Conservation (phyloP, 495 filamentous ascomycete genomes). For the Neurospora tetraspora region DNA sequence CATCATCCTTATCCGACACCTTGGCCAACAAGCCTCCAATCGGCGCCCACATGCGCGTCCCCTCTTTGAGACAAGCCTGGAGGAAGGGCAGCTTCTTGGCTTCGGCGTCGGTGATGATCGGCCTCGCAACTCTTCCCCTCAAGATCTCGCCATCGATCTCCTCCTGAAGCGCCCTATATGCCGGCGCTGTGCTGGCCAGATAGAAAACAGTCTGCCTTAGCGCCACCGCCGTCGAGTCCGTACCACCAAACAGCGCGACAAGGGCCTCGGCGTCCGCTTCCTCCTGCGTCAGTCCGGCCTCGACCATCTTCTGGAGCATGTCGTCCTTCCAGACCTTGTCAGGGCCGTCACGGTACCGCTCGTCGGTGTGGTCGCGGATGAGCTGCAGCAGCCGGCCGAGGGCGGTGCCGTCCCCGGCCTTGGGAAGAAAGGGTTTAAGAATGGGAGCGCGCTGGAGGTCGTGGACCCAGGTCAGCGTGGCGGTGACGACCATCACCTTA, state of each 20-base stretch:
- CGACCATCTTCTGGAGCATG: too few species aligned
- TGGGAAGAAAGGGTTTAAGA: too few species aligned
- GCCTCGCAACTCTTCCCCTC: neutral
- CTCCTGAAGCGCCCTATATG: conserved; percentile 30
- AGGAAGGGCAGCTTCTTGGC: conserved; percentile 34
- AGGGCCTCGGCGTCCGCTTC: too few species aligned
- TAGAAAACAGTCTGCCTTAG: conserved; percentile 41
- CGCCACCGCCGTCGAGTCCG: conserved; percentile 43
- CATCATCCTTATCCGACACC: conserved; percentile 7
- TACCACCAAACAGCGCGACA: conserved; percentile 37
- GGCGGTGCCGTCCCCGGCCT: too few species aligned
- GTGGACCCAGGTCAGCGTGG: too few species aligned
- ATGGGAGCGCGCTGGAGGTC: too few species aligned
- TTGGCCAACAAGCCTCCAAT: conserved; percentile 25
- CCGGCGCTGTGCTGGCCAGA: conserved; percentile 32
- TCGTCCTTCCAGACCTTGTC: too few species aligned
- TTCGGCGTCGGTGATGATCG: conserved; percentile 5
- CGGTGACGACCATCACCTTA: too few species aligned
- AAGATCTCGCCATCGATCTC: conserved; percentile 32
- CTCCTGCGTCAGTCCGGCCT: too few species aligned
- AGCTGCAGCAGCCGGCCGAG: too few species aligned
- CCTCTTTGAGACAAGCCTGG: conserved; percentile 37
- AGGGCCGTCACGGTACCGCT: too few species aligned
- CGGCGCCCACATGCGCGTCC: conserved; percentile 33
- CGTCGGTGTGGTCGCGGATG: too few species aligned